phyloP scores from a whole-genome alignment of 2,329 filamentous ascomycete genomes.

The Trichoderma guizhouense region DNA sequence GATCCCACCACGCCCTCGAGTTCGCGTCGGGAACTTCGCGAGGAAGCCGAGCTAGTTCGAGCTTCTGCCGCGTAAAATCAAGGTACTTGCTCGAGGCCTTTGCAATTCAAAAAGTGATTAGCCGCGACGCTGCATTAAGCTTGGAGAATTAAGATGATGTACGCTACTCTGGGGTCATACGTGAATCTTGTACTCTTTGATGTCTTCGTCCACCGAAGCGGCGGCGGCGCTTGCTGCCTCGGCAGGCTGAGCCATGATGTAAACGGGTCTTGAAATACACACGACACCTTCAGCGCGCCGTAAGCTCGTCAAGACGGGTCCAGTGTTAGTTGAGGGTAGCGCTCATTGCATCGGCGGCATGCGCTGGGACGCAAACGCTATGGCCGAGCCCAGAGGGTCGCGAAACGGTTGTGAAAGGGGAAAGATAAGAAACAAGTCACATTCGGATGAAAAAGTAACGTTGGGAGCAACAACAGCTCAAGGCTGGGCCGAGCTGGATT shows the following conservation, averaged over 20 bases:
- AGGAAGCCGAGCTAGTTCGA: constrained; percentile 63
- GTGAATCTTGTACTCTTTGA: constrained; percentile 56
- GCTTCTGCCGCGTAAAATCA: constrained; percentile 63
- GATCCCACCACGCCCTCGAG: constrained; percentile 54
- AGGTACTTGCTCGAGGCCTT: constrained; percentile 66
- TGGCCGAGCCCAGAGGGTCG: background rate
- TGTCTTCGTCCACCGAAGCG: constrained; percentile 36
- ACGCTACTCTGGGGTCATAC: constrained; percentile 36
- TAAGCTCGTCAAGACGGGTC: background rate
- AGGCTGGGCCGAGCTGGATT: background rate
- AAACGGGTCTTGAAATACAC: background rate
- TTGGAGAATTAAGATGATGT: constrained; percentile 27
- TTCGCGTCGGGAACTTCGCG: constrained; percentile 51
- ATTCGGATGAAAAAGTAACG: background rate
- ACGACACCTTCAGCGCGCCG: background rate
- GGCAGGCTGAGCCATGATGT: constrained; percentile 21
- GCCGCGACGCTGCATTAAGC: background rate
- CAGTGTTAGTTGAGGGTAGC: background rate
- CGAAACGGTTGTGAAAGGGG: background rate
- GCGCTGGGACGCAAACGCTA: background rate
- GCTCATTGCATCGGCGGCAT: background rate
- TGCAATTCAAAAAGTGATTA: background rate
- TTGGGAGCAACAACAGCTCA: background rate
- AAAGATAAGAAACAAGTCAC: background rate
- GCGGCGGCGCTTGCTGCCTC: constrained; percentile 25